Evolutionary conservation across 306 rosid genomes (phyloP), one percentile per base, ranked within the genome.

Genomic region (Cucurbita moschata): DNA sequence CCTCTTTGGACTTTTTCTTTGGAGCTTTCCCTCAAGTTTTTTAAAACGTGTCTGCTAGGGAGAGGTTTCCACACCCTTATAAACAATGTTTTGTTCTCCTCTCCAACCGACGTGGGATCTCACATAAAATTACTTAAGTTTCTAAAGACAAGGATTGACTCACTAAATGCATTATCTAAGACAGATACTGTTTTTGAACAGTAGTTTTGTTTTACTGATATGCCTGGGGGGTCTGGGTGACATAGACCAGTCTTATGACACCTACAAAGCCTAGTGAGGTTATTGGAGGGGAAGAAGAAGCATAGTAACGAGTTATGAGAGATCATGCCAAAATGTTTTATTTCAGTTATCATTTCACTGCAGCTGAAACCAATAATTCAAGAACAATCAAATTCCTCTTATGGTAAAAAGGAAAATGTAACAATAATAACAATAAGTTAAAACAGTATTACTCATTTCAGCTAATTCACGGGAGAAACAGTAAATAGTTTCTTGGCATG

Each of bases 401-500:
- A 15, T 26, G 59, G 73, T 7, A 70, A 70, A 68, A 65, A 5
- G 54, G 11, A 68, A 67, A 68, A 68, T 23, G 13, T 13, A 30
- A 70, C 16, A 35, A 75, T 18, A 59, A 46, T 40, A 46, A 6
- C 0, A 67, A 67, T 43, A 43, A 47, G 52, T 47, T 19, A 47
- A 5, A 46, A 47, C 42, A 26, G 26, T 1, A 50, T 26, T 13
- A 30, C 59, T 49, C 46, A 50, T 49, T 50, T 70, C 44, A 70
- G 59, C 43, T 30, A 50, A 70, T 50, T 70, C 74, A 70, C 74
- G 74, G 59, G 74, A 50, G 74, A 70, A 70, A 70, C 8, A 70
- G 74, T 70, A 70, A 70, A 50, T 59, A 70, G 44, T 30, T 62
- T 30, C 26, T 47, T 70, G 56, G 58, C 59, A 26, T 50, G 74